Evolutionary conservation across 495 filamentous ascomycete genomes (phyloP).

Genomic region (Lasiosphaeria hispida): DNA sequence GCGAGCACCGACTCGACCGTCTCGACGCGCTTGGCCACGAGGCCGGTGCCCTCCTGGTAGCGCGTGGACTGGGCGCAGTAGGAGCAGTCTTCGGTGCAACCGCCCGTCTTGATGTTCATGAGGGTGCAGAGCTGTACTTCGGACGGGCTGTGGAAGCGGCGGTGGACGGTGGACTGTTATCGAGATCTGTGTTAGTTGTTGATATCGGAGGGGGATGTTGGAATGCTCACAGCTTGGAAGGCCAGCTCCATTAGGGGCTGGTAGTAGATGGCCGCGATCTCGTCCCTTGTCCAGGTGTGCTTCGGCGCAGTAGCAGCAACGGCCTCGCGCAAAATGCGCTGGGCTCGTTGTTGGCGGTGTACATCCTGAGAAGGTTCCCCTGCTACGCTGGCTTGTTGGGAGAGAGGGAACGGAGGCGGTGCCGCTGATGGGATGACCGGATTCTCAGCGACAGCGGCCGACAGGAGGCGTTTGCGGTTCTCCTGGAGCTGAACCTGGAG

Average conservation of each 20-base stretch:
- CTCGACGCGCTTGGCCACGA: constrained; percentile 73
- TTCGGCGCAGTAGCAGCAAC: constrained; percentile 56
- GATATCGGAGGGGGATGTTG: not conserved
- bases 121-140: constrained; percentile 85
- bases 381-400: no score
- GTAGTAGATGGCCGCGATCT: constrained; percentile 72
- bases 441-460: no score
- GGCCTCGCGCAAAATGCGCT: constrained; percentile 40
- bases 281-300: constrained; percentile 74
- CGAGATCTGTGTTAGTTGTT: not conserved
- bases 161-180: constrained; percentile 65
- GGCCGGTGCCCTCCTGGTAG: constrained; percentile 73
- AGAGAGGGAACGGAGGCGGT: no score
- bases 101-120: constrained; percentile 94
- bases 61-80: constrained; percentile 86
- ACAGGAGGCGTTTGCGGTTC: no score
- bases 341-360: constrained; percentile 11
- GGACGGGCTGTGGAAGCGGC: constrained; percentile 74
- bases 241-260: constrained; percentile 74
- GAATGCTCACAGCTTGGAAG: constrained; percentile 62
- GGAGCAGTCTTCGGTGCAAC: constrained; percentile 82
- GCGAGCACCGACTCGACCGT: constrained; percentile 73
- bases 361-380: not conserved
- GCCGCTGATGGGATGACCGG: no score
- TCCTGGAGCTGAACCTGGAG: no score